Evolutionary conservation across 2,329 filamentous ascomycete genomes (phyloP).

Genomic region (Claviceps quebecensis): DNA sequence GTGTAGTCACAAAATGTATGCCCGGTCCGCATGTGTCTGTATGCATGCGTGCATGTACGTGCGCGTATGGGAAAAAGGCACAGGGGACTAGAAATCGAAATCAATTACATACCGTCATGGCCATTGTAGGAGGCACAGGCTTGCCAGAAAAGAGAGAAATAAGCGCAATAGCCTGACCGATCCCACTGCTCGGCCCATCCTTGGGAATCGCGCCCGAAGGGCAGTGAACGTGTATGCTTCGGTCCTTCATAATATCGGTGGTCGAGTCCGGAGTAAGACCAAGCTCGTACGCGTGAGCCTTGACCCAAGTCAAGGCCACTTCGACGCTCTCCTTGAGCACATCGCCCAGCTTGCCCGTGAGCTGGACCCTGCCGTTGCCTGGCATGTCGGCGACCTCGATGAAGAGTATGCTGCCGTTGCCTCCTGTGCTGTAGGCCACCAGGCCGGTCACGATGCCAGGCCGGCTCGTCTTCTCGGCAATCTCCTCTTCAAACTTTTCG

Average conservation of each 20-base stretch:
- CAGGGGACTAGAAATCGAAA: neutral
- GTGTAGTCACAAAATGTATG: neutral
- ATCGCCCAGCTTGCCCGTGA: conserved; percentile 91
- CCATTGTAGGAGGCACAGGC: conserved; percentile 76
- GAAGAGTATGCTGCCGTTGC: conserved; percentile 91
- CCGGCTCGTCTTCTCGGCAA: conserved; percentile 69
- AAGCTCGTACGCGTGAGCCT: conserved; percentile 84
- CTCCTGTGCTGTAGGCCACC: conserved; percentile 84
- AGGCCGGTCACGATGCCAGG: conserved; percentile 93
- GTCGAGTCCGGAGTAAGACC: conserved; percentile 67
- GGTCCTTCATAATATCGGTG: conserved; percentile 90
- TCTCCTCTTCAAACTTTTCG: conserved; percentile 88
- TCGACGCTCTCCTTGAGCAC: conserved; percentile 96
- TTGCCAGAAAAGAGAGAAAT: conserved; percentile 82
- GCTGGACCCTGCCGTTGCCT: conserved; percentile 76
- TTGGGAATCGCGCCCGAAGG: conserved; percentile 92
- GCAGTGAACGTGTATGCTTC: conserved; percentile 91
- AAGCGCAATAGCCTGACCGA: conserved; percentile 86
- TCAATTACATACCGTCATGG: conserved; percentile 62
- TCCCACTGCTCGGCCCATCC: conserved; percentile 73
- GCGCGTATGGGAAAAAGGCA: neutral
- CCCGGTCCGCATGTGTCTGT: neutral
- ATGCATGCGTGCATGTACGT: neutral
- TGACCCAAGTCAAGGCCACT: conserved; percentile 93
- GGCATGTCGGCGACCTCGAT: conserved; percentile 98